A percentile compares a stretch with the other conserved stretches of the same genome.
phyloP scores from a whole-genome alignment of 2,329 filamentous ascomycete genomes.

The Aspergillus proliferans region DNA sequence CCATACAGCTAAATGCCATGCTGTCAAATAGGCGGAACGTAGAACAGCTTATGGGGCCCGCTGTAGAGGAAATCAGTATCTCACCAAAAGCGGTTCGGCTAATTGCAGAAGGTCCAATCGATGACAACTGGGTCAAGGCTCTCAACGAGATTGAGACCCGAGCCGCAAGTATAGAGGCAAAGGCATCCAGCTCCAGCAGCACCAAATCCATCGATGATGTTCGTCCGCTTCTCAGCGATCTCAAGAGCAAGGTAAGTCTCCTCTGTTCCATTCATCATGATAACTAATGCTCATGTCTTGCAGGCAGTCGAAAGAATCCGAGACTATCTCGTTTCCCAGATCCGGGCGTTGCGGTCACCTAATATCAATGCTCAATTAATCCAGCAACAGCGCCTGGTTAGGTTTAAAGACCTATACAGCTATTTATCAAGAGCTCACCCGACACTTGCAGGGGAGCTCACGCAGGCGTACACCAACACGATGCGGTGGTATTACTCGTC shows the following conservation, averaged over 20 bases:
- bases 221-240: conserved; percentile 73
- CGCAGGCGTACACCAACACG: conserved; percentile 90
- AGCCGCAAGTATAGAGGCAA: conserved; percentile 64
- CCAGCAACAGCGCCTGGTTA: conserved; percentile 84
- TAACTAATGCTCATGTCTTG: conserved; percentile 6
- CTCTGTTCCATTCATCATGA: neutral
- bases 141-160: conserved; percentile 79
- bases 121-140: conserved; percentile 80
- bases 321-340: conserved; percentile 88
- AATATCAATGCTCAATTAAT: conserved; percentile 97
- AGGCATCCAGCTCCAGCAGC: conserved; percentile 53
- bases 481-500: conserved; percentile 98
- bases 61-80: conserved; percentile 87
- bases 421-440: conserved; percentile 80
- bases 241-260: conserved; percentile 65
- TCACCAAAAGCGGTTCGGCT: conserved; percentile 76
- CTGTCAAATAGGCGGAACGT: conserved; percentile 85
- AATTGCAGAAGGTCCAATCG: conserved; percentile 81
- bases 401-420: conserved; percentile 78
- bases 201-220: conserved; percentile 78
- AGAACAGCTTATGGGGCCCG: conserved; percentile 77
- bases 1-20: conserved; percentile 72
- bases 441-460: conserved; percentile 80
- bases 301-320: conserved; percentile 87
- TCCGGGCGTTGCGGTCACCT: conserved; percentile 87